phyloP scores from a whole-genome alignment of 2,329 filamentous ascomycete genomes.

The Cladophialophora bantiana region DNA sequence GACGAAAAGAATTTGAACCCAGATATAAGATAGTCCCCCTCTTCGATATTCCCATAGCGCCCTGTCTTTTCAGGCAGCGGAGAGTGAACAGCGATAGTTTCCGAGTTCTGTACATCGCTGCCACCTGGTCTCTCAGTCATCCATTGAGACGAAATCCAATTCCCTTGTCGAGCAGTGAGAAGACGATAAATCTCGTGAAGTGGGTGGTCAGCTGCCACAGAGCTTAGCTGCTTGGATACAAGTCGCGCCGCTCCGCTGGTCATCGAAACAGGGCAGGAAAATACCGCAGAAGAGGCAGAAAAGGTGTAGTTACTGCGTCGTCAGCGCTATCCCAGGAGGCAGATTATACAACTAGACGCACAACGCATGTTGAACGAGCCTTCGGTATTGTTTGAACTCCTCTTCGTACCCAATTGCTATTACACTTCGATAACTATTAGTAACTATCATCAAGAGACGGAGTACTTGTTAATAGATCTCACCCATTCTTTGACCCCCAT shows the following conservation, averaged over 20 bases:
- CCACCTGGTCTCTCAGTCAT: conserved; percentile 49
- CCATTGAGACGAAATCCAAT: conserved; percentile 66
- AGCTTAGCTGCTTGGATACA: conserved; percentile 31
- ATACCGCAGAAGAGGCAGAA: conserved; percentile 42
- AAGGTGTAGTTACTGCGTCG: conserved; percentile 42
- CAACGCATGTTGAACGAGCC: conserved; percentile 43
- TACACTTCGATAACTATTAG: conserved; percentile 32
- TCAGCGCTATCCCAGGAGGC: neutral
- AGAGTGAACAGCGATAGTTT: conserved; percentile 42
- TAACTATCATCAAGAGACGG: neutral
- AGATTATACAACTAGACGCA: conserved; percentile 27
- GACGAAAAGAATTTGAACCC: conserved; percentile 72
- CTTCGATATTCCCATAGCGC: conserved; percentile 52
- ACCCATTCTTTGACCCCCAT: conserved; percentile 46
- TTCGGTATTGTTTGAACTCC: conserved; percentile 39
- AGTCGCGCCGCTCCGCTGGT: conserved; percentile 42
- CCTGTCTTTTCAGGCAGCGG: conserved; percentile 39
- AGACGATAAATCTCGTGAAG: conserved; percentile 33
- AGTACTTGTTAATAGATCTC: neutral
- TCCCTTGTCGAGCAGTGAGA: conserved; percentile 35
- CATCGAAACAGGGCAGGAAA: conserved; percentile 43
- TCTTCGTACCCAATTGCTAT: conserved; percentile 42
- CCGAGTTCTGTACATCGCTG: conserved; percentile 46
- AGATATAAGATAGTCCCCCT: conserved; percentile 29
- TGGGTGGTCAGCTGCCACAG: conserved; percentile 38